A percentile compares a stretch with the other conserved stretches of the same genome.
Evolutionary conservation across 2,329 filamentous ascomycete genomes (phyloP).

Genomic region (Pseudogymnoascus sp.): DNA sequence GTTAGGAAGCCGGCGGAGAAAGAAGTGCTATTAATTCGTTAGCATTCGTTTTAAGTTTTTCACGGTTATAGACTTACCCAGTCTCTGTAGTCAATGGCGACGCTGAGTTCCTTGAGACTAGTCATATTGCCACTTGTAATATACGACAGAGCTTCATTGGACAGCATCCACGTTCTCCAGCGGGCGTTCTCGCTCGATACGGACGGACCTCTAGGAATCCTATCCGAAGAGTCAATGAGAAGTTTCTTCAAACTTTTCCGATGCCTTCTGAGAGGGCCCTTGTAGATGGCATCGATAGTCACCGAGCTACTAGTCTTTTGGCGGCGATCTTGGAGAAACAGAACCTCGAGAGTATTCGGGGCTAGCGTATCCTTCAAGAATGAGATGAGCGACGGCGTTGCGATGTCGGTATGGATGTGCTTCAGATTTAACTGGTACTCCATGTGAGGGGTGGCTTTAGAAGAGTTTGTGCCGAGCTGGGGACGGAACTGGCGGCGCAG

Average conservation of each 20-base stretch:
- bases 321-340: conserved; percentile 64
- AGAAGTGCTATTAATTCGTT: conserved; percentile 52
- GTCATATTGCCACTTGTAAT: conserved; percentile 70
- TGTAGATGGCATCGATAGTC: conserved; percentile 61
- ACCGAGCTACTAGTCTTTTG: conserved; percentile 45
- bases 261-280: conserved; percentile 61
- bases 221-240: conserved; percentile 62
- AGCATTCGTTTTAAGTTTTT: conserved; percentile 14
- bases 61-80: conserved; percentile 51
- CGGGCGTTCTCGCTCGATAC: conserved; percentile 33
- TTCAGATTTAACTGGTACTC: conserved; percentile 60
- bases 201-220: conserved; percentile 32
- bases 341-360: conserved; percentile 68
- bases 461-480: conserved; percentile 12
- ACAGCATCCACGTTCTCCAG: conserved; percentile 65
- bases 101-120: conserved; percentile 60
- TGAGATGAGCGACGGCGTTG: conserved; percentile 57
- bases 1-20: conserved; percentile 65
- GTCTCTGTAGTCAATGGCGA: conserved; percentile 64
- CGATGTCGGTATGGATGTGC: conserved; percentile 65
- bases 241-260: conserved; percentile 61
- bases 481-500: conserved; percentile 55
- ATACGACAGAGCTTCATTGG: conserved; percentile 59
- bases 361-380: conserved; percentile 71
- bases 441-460: conserved; percentile 19